phyloP scores from a whole-genome alignment of 495 filamentous ascomycete species.

The Cetradonia linearis region DNA sequence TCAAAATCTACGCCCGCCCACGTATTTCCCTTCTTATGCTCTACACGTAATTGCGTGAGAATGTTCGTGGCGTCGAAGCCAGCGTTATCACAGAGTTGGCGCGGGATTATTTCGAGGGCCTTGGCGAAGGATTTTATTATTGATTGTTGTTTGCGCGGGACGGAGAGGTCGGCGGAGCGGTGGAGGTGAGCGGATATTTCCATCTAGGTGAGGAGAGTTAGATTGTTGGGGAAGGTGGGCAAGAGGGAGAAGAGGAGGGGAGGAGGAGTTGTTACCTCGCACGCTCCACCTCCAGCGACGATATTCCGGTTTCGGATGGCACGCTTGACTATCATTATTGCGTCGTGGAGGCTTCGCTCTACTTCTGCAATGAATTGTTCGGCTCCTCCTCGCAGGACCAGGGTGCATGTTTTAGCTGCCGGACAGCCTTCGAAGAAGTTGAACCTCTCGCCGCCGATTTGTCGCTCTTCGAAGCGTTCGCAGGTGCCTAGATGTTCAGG shows the following conservation, averaged over 20 bases:
- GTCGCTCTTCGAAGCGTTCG: slow-evolving; percentile 82
- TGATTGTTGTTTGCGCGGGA: slow-evolving; percentile 89
- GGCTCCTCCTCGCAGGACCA: slow-evolving; percentile 88
- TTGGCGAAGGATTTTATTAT: slow-evolving; percentile 98
- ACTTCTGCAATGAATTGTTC: slow-evolving; percentile 99
- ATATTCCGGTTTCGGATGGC: slow-evolving; percentile 87
- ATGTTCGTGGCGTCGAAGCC: slow-evolving; percentile 98
- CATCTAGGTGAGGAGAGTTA: slow-evolving; percentile 43
- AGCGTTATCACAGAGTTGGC: slow-evolving; percentile 95
- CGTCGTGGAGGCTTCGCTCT: slow-evolving; percentile 92
- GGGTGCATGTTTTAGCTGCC: slow-evolving; percentile 88
- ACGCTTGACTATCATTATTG: slow-evolving; percentile 99
- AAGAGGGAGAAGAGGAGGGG: not conserved
- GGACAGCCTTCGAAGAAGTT: slow-evolving; percentile 98
- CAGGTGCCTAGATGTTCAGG: slow-evolving; percentile 85
- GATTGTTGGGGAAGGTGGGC: not conserved
- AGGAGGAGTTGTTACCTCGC: slow-evolving; percentile 39
- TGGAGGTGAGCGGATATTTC: slow-evolving; percentile 89
- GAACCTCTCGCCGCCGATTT: slow-evolving; percentile 94
- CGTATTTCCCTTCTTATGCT: slow-evolving; percentile 78
- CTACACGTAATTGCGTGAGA: slow-evolving; percentile 84
- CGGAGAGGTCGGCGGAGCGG: slow-evolving; percentile 79
- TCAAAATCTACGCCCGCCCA: slow-evolving; percentile 97
- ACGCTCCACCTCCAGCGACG: slow-evolving; percentile 88
- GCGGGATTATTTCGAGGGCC: slow-evolving; percentile 90